Conservation (phyloP, 495 filamentous ascomycete species). For the Penicillium macrosclerotiorum region DNA sequence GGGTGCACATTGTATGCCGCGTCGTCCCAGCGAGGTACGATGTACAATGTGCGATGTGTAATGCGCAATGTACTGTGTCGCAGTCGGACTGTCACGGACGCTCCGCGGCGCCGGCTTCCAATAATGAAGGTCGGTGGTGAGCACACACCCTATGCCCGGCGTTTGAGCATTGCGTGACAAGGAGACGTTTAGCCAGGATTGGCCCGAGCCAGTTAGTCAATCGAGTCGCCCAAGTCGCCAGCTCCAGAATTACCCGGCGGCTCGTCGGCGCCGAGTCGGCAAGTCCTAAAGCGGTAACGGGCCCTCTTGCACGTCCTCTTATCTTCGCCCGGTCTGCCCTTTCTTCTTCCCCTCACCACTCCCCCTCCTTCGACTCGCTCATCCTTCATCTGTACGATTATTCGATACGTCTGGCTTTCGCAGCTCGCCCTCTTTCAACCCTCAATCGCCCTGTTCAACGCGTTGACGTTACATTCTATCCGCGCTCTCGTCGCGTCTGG, state of each 20-base stretch:
- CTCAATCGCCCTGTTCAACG: constrained; percentile 13
- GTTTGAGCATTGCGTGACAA: constrained; percentile 7
- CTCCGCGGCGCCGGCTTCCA: constrained; percentile 15
- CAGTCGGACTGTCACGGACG: too few relatives aligned
- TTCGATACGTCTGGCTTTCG: background rate
- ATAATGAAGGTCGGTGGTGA: constrained; percentile 7
- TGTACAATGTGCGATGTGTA: too few relatives aligned
- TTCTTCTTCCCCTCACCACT: constrained; percentile 13
- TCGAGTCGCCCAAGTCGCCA: background rate
- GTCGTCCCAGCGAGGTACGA: too few relatives aligned
- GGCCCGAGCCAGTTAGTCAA: too few relatives aligned
- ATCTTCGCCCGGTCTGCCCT: constrained; percentile 16
- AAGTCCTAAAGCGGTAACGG: constrained; percentile 21
- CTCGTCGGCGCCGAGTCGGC: constrained; percentile 16
- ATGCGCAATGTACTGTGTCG: too few relatives aligned
- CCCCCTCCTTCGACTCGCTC: constrained; percentile 6
- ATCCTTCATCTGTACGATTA: background rate
- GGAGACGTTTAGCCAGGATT: background rate
- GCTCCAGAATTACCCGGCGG: background rate
- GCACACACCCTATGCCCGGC: background rate
- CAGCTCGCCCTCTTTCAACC: constrained; percentile 7
- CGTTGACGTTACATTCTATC: too few relatives aligned
- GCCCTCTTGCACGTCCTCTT: constrained; percentile 11
- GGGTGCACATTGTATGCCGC: too few relatives aligned
- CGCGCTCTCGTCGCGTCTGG: constrained; percentile 12